Base-by-base conservation (phyloP, 306 rosid species). In the Amphicarpaea edgeworthii region DNA sequence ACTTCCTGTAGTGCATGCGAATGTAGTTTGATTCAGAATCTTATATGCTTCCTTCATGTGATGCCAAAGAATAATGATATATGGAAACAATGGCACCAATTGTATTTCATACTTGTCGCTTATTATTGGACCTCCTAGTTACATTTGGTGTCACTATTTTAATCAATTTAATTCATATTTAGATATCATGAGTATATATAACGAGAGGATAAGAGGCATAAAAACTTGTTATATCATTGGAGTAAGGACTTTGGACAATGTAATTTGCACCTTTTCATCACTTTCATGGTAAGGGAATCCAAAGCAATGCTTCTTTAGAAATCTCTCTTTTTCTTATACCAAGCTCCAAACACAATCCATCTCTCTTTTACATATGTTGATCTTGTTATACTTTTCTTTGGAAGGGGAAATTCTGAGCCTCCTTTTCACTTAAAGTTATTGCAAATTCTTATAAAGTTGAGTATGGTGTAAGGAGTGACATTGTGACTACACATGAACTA, bases 311-410 rank as follows among this genome's bases (percentile, higher is more conserved):
- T 79, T 84, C 79, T 74, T 82, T 84, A 75, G 30, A 79, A 85
- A 71, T 83, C 77, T 83, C 70, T 37, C 71, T 81, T 61, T 70
- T 72, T 38, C 75, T 79, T 42, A 81, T 92, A 69, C 96, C 90
- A 88, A 83, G 82, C 91, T 79, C 86, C 76, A 75, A 76, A 77
- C 77, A 46, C 70, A 88, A 85, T 87, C 78, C 80, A 85, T 84
- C 85, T 79, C 79, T 83, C 86, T n/a, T n/a, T n/a, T n/a, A n/a
- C n/a, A n/a, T 85, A 79, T 76, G 90, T 83, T 80, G 46, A 79
- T 81, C 78, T 58, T 50, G 14, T 64, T 88, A 84, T 89, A 37
- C 97, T 87, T 87, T 89, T 38, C 97, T 91, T 91, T 73, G 86
- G 77, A 38, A 58, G 81, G 20, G 61, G 87, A 83, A 78, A 80